Percentiles rank a stretch among this genome's conserved stretches.
Conservation (phyloP, 1,284 basidiomycete species). For the Thecaphora thlaspeos region DNA sequence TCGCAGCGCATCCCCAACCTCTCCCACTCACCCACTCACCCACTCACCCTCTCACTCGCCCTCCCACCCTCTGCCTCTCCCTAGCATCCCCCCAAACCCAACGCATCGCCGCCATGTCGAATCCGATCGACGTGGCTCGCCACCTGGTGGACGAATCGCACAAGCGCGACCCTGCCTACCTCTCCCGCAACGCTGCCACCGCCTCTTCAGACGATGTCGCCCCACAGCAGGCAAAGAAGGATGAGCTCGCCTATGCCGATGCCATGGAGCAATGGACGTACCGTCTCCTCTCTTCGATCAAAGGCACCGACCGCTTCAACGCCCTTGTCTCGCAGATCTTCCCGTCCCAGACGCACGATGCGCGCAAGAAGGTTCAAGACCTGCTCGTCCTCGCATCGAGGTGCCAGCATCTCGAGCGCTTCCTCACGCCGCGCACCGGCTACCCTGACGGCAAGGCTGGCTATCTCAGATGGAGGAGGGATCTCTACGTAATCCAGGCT, state of each 20-base stretch:
- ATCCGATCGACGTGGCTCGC: constrained; percentile 23
- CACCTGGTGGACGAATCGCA: constrained; percentile 35
- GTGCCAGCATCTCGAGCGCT: constrained; percentile 55
- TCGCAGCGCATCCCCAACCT: too few relatives aligned
- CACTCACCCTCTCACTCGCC: too few relatives aligned
- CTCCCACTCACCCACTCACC: too few relatives aligned
- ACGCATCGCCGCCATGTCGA: constrained; percentile 16
- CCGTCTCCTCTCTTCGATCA: constrained; percentile 6
- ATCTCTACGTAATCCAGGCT: constrained; percentile 49
- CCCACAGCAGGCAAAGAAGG: constrained; percentile 12
- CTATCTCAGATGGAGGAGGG: constrained; percentile 51
- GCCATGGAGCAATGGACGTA: constrained; percentile 31
- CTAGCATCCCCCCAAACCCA: too few relatives aligned
- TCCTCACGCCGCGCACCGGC: constrained; percentile 38
- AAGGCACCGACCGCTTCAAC: constrained; percentile 19
- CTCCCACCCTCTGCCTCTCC: too few relatives aligned
- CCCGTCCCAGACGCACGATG: constrained; percentile 9
- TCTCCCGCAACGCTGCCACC: not conserved
- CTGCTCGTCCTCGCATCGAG: constrained; percentile 48
- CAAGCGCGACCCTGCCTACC: constrained; percentile 34
- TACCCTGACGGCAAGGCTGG: constrained; percentile 55
- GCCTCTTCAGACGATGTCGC: constrained; percentile 1
- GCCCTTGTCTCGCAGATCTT: constrained; percentile 12
- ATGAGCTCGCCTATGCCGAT: constrained; percentile 53
- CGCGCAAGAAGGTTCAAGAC: constrained; percentile 19